These are phyloP conservation scores for Elongisporangium undulatum DNA, from an alignment of 352 stramenopile species.

Conservation along the genomic window DNA sequence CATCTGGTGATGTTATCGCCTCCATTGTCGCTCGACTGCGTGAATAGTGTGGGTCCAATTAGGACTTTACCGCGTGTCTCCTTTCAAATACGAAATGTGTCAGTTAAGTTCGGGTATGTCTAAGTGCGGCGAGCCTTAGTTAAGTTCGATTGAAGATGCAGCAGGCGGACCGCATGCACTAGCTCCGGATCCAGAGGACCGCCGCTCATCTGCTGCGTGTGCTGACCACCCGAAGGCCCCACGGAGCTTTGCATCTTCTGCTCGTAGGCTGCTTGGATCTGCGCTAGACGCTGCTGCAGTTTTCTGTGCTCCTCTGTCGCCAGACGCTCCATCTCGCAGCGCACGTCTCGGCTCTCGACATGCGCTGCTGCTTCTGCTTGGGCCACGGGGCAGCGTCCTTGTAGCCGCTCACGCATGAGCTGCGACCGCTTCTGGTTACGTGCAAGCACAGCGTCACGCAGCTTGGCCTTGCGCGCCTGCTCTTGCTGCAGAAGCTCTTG, in stretches of 20 bases:
- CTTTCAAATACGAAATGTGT: neutral
- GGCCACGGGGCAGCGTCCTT: neutral
- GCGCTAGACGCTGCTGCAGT: constrained; percentile 6
- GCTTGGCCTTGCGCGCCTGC: constrained; percentile 23
- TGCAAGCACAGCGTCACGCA: constrained; percentile 28
- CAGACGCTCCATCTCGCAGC: neutral
- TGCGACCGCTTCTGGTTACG: constrained; percentile 39
- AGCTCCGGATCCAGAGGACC: constrained; percentile 26
- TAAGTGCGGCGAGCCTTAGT: neutral
- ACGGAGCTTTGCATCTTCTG: neutral
- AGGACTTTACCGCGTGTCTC: neutral
- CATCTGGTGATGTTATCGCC: neutral
- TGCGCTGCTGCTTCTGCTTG: constrained; percentile 1
- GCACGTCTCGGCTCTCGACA: neutral
- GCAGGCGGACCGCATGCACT: constrained; percentile 20
- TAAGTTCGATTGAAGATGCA: constrained; percentile 19
- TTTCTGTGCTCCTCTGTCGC: constrained; percentile 1
- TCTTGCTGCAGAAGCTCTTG: constrained; percentile 19
- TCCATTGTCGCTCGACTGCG: neutral
- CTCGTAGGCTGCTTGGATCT: constrained; percentile 7
- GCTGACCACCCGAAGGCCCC: neutral
- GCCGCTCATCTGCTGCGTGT: constrained; percentile 4
- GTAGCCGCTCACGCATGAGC: constrained; percentile 21
- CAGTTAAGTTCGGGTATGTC: neutral
- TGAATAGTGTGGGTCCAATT: neutral